phyloP scores from a whole-genome alignment of 176 grass and related monocot species.

The Bolboschoenus planiculmis region DNA sequence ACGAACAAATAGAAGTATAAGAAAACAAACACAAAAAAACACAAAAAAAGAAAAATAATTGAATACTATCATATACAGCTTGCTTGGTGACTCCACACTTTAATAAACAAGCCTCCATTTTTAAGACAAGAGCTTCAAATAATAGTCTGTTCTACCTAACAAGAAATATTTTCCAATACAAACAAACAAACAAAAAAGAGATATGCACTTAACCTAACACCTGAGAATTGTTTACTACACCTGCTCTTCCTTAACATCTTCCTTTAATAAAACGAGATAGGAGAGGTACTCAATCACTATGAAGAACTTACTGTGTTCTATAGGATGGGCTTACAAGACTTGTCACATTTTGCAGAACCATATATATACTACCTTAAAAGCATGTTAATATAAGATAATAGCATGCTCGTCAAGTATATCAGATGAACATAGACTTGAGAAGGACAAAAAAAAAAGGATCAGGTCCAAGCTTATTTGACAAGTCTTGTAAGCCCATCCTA shows the following conservation, averaged over 20 bases:
- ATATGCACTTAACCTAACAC: not conserved
- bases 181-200: not conserved
- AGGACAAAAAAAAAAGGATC: not conserved
- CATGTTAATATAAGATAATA: not conserved
- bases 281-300: not conserved
- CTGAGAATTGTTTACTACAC: not conserved
- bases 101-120: not conserved
- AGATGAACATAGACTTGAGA: not conserved
- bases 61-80: not conserved
- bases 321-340: not conserved
- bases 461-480: not conserved
- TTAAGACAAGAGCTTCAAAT: not conserved
- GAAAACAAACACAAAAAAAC: constrained; percentile 15
- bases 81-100: not conserved
- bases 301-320: not conserved
- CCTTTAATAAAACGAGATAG: not conserved
- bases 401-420: not conserved
- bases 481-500: no score
- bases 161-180: not conserved
- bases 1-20: constrained; percentile 21
- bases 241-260: not conserved
- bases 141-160: not conserved
- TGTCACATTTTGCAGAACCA: not conserved
- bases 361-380: not conserved
- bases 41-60: not conserved